Conservation (phyloP, 129 eudicot genomes). For the Centaurea solstitialis region DNA sequence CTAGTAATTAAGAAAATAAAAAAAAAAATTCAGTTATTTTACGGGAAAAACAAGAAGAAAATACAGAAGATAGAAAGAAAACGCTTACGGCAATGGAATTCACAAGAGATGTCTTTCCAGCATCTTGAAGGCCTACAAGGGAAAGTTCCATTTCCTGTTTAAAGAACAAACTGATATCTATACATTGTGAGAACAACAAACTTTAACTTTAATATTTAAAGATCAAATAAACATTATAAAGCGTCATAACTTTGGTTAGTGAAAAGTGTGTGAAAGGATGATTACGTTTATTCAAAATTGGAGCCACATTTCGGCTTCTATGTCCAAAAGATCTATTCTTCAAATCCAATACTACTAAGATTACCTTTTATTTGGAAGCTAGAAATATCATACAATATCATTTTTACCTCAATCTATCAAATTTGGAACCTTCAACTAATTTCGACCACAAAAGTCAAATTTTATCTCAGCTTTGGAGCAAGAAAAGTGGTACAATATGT, state of each 20-base stretch:
- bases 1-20: slow-evolving; percentile 36
- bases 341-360: too few species aligned
- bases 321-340: too few species aligned
- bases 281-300: too few species aligned
- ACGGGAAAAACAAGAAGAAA: neutral
- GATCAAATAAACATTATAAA: neutral
- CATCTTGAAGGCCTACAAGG: slow-evolving; percentile 95
- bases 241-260: neutral
- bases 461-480: neutral
- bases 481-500: neutral
- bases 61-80: neutral
- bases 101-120: slow-evolving; percentile 97
- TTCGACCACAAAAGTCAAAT: neutral
- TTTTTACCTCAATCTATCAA: too few species aligned
- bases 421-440: too few species aligned
- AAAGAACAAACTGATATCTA: slow-evolving; percentile 68
- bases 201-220: neutral
- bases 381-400: too few species aligned
- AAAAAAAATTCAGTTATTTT: neutral
- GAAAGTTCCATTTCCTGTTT: slow-evolving; percentile 99
- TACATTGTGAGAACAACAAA: slow-evolving; percentile 28
- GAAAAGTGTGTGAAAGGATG: too few species aligned
- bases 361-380: too few species aligned
- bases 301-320: too few species aligned
- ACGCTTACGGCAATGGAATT: slow-evolving; percentile 77